Base-by-base conservation (phyloP, 352 stramenopile species). In the Phytophthora macrochlamydospora region DNA sequence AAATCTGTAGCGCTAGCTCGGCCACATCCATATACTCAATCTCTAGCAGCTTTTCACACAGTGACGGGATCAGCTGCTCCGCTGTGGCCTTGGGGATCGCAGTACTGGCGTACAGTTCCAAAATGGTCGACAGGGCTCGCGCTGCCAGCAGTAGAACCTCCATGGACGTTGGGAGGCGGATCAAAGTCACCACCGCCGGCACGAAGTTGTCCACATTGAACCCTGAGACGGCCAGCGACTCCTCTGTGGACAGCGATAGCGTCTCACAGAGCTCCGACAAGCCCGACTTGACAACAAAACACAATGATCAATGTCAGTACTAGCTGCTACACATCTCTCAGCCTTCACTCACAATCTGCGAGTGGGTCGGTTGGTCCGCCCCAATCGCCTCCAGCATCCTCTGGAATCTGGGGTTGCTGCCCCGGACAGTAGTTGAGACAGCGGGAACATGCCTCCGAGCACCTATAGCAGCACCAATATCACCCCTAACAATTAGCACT, bases 11-110 rank as follows among this genome's bases (percentile, higher is more conserved):
- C 11, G 81, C 73, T 31, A 91, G 56, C 57, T 94, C 85, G 0
- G 83, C 85, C 32, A 94, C 81, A 57, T 94, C 85, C 81, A 94
- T 91, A 64, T 92, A 94, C 62, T 94, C 80, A 38, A 94, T 89
- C 61, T 89, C 84, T 59, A 91, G 54, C 14, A 94, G 71, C 55
- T 91, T 91, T 18, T 75, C 76, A 58, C 85, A 94, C 13, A 94
- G 69, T 33, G 75, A 78, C 1, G 73, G 74, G 35, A 94, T 75
- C 1, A 91, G 65, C 3, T 75, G 65, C 43, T 77, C 73, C 2
- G 67, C 62, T 24, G 87, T 76, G 0, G 81, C 82, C 45, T 76
- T 79, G 13, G 71, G 73, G 6, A 81, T 80, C 4, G 72, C 78
- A 0, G 62, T 65, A 28, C 56, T 69, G 1, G 83, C 75, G 11